Base-by-base conservation (phyloP, 176 grass and related monocot genomes). In the Zea luxurians region DNA sequence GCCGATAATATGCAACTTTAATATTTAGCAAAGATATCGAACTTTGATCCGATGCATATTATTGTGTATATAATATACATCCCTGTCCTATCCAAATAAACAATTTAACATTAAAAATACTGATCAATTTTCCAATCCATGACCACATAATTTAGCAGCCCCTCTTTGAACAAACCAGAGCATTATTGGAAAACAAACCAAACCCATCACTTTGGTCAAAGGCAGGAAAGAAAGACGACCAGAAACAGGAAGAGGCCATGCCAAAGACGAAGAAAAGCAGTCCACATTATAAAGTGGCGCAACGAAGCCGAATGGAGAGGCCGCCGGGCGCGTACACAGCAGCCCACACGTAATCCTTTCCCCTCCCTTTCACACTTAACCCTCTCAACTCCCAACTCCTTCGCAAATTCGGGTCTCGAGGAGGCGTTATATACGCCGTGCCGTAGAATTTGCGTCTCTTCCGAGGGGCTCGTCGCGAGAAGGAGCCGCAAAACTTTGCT, bases 171-270 rank as follows among this genome's bases (percentile, higher is more conserved):
- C 37, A 48, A 48, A 66, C 0, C 2, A 18, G 7, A 66, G 18
- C 7, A 48, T 37, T 71, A 71, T 15, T 74, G 52, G 13, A n/a
- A n/a, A 77, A 45, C 75, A 54, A 74, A 83, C 71, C 76, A 46
- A 79, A 83, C 77, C 76, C 70, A 64, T 84, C 68, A 61, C 71
- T 71, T 76, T 80, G 78, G 82, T 85, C 77, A 61, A 85, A 77
- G 42, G 34, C 77, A 74, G 10, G 10, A 74, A 59, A 74, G 61
- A 74, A 80, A 70, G 44, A 16, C 45, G 35, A 64, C 52, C 53
- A 43, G 21, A 16, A 34, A 9, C 38, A 8, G 16, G 11, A 15
- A 11, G 7, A 8, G 40, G 37, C 38, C 7, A 80, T 48, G 71
- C 78, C 37, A 36, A 78, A 83, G 67, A 77, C 6, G 43, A 66